Evolutionary conservation across 2,329 filamentous ascomycete genomes (phyloP), one percentile per base, ranked within the genome.

Genomic region (Ilyonectria sp.): DNA sequence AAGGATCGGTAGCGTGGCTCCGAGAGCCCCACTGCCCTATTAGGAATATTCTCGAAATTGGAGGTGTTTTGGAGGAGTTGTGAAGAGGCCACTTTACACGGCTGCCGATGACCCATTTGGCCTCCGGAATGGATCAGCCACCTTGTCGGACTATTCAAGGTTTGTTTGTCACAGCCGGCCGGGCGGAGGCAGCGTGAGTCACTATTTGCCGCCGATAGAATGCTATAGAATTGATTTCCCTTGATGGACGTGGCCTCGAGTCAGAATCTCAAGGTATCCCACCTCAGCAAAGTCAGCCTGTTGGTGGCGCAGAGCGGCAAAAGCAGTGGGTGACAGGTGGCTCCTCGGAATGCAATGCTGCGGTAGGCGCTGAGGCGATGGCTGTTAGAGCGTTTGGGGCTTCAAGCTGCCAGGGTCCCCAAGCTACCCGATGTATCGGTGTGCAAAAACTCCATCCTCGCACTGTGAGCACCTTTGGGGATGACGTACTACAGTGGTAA

Each of bases 41-140:
- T 62, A 56, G 69, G 75, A 77, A 77, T 74, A 72, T 76, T 76
- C 73, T 75, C 72, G 73, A 76, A 76, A 58, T 60, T 23, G 29
- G 44, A 46, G 19, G 19, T 23, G 19, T 35, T 53, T 43, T 15
- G 54, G 52, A 17, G 37, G 58, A 37, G 19, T 44, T 23, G 33
- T 60, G 49, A 64, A 74, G 66, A 70, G 63, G 73, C 68, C 73
- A 74, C 71, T 68, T 74, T 58, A 19, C 40, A 66, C 57, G 52
- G 7, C 50, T 43, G 37, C 10, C n/a, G 43, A 46, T 21, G 40
- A 44, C 55, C 23, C 31, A 21, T 49, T 60, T 65, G 46, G 52
- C 58, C 58, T 44, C 58, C 23, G 52, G 53, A 44, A 60, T 44
- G 35, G 29, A 59, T 43, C 46, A 10, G 44, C 33, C 54, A 56